These are phyloP conservation scores for Colletotrichum melonis DNA, from an alignment of 2,329 filamentous ascomycete species.

Conservation along the genomic window DNA sequence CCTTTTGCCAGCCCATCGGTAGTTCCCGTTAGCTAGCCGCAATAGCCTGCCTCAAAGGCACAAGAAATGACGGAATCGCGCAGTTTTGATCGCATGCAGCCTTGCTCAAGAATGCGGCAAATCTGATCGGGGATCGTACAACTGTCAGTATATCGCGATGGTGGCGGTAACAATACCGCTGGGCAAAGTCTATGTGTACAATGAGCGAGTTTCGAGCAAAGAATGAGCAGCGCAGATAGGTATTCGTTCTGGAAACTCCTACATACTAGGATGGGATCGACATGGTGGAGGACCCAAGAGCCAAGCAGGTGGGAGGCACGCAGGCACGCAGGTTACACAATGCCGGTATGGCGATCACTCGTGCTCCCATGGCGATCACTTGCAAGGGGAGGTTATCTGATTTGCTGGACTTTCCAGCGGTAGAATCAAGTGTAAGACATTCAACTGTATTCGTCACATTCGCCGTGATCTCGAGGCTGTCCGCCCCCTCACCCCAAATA, in stretches of 20 bases:
- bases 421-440: not conserved
- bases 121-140: not conserved
- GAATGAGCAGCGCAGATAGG: not conserved
- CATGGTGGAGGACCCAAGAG: not conserved
- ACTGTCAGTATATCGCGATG: too few relatives aligned
- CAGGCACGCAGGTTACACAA: not conserved
- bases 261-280: not conserved
- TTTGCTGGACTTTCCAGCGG: not conserved
- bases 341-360: conserved; percentile 4
- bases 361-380: not conserved
- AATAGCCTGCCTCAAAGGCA: not conserved
- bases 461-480: not conserved
- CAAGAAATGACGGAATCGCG: conserved; percentile 13
- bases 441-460: not conserved
- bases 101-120: not conserved
- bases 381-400: not conserved
- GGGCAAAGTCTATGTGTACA: not conserved
- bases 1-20: not conserved
- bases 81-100: conserved; percentile 17
- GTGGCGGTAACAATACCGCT: not conserved
- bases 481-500: not conserved
- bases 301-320: too few relatives aligned
- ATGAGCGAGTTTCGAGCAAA: not conserved
- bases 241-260: not conserved
- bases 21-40: not conserved